Percentiles rank a stretch among this genome's conserved stretches.
These are phyloP conservation scores for Vigna unguiculata DNA, from an alignment of 306 rosid species.

Conservation along the genomic window DNA sequence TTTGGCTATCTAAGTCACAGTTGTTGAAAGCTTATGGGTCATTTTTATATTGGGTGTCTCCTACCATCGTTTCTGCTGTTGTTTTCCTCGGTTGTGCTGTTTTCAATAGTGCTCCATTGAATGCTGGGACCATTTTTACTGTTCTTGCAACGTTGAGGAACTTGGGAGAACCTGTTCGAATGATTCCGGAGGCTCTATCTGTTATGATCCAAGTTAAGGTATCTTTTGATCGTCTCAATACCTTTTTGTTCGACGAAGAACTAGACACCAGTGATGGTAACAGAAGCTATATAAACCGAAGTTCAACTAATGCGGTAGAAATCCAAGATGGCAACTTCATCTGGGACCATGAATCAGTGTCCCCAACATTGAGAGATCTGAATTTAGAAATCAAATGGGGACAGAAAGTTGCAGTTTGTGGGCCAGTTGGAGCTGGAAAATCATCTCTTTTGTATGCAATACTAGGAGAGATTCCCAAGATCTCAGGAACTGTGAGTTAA, in stretches of 20 bases:
- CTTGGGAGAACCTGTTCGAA: constrained; percentile 73
- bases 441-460: constrained; percentile 77
- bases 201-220: constrained; percentile 76
- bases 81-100: constrained; percentile 64
- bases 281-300: constrained; percentile 28
- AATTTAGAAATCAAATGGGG: constrained; percentile 59
- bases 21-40: constrained; percentile 50
- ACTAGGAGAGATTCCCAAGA: constrained; percentile 76
- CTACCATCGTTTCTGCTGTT: constrained; percentile 67
- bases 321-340: constrained; percentile 64
- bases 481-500: constrained; percentile 71
- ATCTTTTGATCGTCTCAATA: constrained; percentile 69
- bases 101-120: constrained; percentile 64
- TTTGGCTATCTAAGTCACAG: constrained; percentile 65
- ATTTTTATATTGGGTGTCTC: constrained; percentile 75
- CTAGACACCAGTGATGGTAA: constrained; percentile 40
- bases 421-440: constrained; percentile 87
- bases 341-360: constrained; percentile 65
- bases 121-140: constrained; percentile 84
- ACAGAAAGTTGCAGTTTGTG: constrained; percentile 78
- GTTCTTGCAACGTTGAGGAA: constrained; percentile 69
- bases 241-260: constrained; percentile 72
- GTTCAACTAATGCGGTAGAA: constrained; percentile 48
- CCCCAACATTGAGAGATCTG: constrained; percentile 58
- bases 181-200: constrained; percentile 84